Evolutionary conservation across 768 basidiomycete genomes (phyloP).

Genomic region (Phlebiopsis flavidoalba): DNA sequence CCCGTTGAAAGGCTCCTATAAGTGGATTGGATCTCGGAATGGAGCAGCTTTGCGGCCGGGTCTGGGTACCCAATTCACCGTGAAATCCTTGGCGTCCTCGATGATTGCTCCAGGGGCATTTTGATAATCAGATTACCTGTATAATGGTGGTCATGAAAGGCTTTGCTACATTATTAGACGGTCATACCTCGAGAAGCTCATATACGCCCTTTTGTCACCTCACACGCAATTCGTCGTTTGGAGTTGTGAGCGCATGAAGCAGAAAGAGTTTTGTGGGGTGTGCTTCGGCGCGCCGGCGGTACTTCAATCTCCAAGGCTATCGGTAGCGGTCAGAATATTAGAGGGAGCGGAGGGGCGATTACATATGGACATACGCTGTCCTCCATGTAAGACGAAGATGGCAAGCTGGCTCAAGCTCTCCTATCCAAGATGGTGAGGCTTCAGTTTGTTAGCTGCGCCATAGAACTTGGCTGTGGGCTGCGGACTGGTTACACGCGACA

Average conservation of each 20-base stretch:
- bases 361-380: constrained; percentile 58
- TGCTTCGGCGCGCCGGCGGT: constrained; percentile 49
- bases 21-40: constrained; percentile 44
- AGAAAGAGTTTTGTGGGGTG: constrained; percentile 34
- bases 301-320: constrained; percentile 87
- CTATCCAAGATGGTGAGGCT: constrained; percentile 66
- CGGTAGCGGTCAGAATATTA: constrained; percentile 3
- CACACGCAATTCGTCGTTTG: constrained; percentile 74
- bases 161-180: neutral
- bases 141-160: neutral
- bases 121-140: constrained; percentile 81
- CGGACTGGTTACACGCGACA: neutral
- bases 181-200: constrained; percentile 54
- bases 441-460: constrained; percentile 51
- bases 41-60: constrained; percentile 74
- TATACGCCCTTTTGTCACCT: constrained; percentile 72
- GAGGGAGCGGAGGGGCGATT: neutral
- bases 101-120: constrained; percentile 76
- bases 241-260: constrained; percentile 44
- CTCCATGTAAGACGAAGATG: constrained; percentile 85
- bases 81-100: constrained; percentile 53
- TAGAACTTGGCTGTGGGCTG: constrained; percentile 90
- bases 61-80: constrained; percentile 74
- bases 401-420: constrained; percentile 69
- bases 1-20: constrained; percentile 62